These are phyloP conservation scores for Pterocarpus macrocarpus DNA, from an alignment of 306 rosid species.

Conservation along the genomic window DNA sequence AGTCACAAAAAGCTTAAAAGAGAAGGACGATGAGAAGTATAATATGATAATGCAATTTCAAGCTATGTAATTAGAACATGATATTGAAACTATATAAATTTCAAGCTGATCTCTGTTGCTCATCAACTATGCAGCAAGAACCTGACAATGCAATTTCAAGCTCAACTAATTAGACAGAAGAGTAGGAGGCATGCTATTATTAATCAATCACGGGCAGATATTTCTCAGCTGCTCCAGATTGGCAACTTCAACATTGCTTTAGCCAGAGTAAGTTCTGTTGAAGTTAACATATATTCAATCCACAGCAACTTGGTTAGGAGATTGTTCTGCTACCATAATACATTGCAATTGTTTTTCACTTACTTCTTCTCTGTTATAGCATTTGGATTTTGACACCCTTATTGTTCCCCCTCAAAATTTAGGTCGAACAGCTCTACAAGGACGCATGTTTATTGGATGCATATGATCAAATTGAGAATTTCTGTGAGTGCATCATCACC, in stretches of 20 bases:
- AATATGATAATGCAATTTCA: not conserved
- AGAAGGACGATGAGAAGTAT: too few species aligned
- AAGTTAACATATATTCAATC: not conserved
- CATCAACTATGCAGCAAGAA: conserved; percentile 35
- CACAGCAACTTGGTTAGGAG: too few species aligned
- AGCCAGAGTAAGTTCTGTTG: not conserved
- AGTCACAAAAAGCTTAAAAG: too few species aligned
- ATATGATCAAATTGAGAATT: conserved; percentile 34
- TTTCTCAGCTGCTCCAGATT: conserved; percentile 40
- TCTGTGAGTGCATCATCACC: conserved; percentile 43
- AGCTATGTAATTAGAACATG: not conserved
- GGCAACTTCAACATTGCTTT: conserved; percentile 19
- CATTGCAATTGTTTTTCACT: conserved; percentile 1
- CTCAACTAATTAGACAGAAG: conserved; percentile 1
- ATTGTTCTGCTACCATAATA: not conserved
- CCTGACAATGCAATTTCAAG: conserved; percentile 30
- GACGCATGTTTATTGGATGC: conserved; percentile 32
- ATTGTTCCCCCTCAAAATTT: not conserved
- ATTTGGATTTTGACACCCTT: not conserved
- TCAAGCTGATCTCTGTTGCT: not conserved
- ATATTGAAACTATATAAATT: not conserved
- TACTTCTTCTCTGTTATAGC: not conserved
- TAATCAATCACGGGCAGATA: conserved; percentile 19
- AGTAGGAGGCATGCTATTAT: conserved; percentile 19
- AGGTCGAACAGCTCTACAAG: conserved; percentile 39